phyloP scores from a whole-genome alignment of 352 stramenopile genomes.

The Pythium chondricola region DNA sequence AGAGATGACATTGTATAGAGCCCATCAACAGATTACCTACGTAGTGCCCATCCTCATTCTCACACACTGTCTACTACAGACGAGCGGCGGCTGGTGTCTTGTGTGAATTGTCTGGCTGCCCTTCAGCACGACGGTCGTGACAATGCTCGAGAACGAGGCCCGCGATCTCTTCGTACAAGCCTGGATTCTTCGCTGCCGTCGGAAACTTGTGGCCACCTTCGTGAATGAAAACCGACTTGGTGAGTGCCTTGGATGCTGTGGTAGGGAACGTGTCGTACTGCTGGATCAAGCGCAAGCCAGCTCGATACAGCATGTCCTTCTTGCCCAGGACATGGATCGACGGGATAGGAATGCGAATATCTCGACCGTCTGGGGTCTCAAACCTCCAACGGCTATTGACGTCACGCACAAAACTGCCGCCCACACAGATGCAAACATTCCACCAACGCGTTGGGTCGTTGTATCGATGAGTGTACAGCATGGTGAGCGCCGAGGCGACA shows the following conservation, averaged over 20 bases:
- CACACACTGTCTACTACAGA: no score
- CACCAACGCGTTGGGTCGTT: slow-evolving; percentile 26
- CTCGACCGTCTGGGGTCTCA: slow-evolving; percentile 24
- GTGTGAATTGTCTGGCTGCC: no score
- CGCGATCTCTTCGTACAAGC: slow-evolving; percentile 26
- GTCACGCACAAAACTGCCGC: slow-evolving; percentile 23
- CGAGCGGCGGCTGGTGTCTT: no score
- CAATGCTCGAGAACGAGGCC: slow-evolving; percentile 12
- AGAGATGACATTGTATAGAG: not conserved
- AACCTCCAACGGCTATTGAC: slow-evolving; percentile 28
- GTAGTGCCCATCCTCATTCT: no score
- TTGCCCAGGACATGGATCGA: slow-evolving; percentile 65
- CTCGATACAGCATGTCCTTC: slow-evolving; percentile 36
- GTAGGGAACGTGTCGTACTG: slow-evolving; percentile 15
- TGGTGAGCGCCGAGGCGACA: slow-evolving; percentile 36
- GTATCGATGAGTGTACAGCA: slow-evolving; percentile 26
- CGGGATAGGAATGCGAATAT: slow-evolving; percentile 34
- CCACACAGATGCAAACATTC: slow-evolving; percentile 46
- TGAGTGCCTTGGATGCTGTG: not conserved
- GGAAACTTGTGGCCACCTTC: slow-evolving; percentile 27
- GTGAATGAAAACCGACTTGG: slow-evolving; percentile 19
- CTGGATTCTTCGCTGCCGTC: slow-evolving; percentile 9
- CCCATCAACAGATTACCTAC: no score
- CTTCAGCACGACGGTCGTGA: no score
- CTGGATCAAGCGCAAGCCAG: slow-evolving; percentile 29